Base-by-base conservation (phyloP, 192 early-diverging fungal genomes). In the Coemansia sp. region DNA sequence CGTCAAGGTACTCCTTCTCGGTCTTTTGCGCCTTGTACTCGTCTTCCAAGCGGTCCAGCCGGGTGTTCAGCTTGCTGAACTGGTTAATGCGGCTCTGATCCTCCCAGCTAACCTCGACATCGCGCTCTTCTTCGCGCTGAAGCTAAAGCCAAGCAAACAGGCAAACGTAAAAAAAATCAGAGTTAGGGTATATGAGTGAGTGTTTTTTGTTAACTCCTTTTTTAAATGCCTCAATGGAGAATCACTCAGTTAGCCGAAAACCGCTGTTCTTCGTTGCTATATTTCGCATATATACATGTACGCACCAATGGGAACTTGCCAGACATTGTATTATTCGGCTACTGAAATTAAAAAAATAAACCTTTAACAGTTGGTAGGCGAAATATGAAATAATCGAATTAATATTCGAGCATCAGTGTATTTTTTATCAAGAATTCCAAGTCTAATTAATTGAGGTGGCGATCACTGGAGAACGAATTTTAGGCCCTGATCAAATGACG, bases 61-160 rank as follows among this genome's bases (percentile, higher is more conserved):
- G 85, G 25, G 83, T 72, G 63, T 95, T 96, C 35, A 92, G 82
- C 83, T 88, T 90, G 76, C 89, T 90, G 68, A 99, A 99, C 45
- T 82, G 65, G 84, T 99, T 99, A 76, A 99, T 99, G 58, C 89
- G 91, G 60, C 91, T 80, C 81, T 99, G 97, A 75, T 99, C 97
- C 65, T 92, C 88, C 95, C 95, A 97, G n/a, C 88, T 90, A 25
- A 98, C 95, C 69, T 94, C 90, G 52, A 86, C 86, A 58, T 97
- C 93, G 45, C 84, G 84, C 75, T 95, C 92, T 55, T 95, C 91
- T 34, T 88, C 85, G 45, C 86, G 63, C 58, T 84, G 62, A 22
- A 81, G 68, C 72, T 68, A 86, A 35, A 9, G 34, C 6, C 11
- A 35, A 9, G 34, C 6, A 35, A 35, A 9, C 11, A 9, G 34